Percentiles rank a stretch among this genome's conserved stretches.
phyloP scores from a whole-genome alignment of 2,329 filamentous ascomycete genomes.

The Dendrostoma leiphaemia region DNA sequence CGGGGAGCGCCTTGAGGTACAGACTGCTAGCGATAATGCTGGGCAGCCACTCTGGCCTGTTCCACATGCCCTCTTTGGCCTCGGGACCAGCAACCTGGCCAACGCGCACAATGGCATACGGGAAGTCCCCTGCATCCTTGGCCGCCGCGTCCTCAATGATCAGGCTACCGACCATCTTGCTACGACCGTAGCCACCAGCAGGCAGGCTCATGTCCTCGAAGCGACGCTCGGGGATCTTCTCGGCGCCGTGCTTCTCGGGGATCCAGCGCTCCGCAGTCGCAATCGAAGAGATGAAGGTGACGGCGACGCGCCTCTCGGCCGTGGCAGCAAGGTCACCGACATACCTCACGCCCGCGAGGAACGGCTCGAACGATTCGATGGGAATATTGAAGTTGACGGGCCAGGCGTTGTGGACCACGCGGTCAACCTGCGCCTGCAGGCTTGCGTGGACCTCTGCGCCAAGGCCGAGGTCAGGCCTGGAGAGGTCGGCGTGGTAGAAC shows the following conservation, averaged over 20 bases:
- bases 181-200: slow-evolving; percentile 36
- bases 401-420: slow-evolving; percentile 46
- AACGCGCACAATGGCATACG: slow-evolving; percentile 37
- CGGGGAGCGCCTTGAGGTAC: slow-evolving; percentile 42
- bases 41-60: slow-evolving; percentile 53
- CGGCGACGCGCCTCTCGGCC: slow-evolving; percentile 30
- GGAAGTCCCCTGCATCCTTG: slow-evolving; percentile 29
- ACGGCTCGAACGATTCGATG: slow-evolving; percentile 44
- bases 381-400: slow-evolving; percentile 48
- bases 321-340: slow-evolving; percentile 41
- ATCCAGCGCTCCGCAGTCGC: slow-evolving; percentile 33
- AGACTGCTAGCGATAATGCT: slow-evolving; percentile 44
- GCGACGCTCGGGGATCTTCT: slow-evolving; percentile 32
- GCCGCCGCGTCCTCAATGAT: slow-evolving; percentile 37
- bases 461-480: slow-evolving; percentile 45
- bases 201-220: slow-evolving; percentile 31
- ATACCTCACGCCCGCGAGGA: slow-evolving; percentile 45
- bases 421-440: slow-evolving; percentile 36
- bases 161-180: slow-evolving; percentile 36
- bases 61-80: slow-evolving; percentile 44
- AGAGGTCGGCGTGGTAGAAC: slow-evolving; percentile 47
- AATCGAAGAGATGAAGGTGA: slow-evolving; percentile 41
- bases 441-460: slow-evolving; percentile 29
- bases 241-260: not conserved
- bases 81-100: slow-evolving; percentile 42